These are phyloP conservation scores for Pseudotsuga menziesii DNA, from an alignment of 75 land plant genomes.

Conservation along the genomic window DNA sequence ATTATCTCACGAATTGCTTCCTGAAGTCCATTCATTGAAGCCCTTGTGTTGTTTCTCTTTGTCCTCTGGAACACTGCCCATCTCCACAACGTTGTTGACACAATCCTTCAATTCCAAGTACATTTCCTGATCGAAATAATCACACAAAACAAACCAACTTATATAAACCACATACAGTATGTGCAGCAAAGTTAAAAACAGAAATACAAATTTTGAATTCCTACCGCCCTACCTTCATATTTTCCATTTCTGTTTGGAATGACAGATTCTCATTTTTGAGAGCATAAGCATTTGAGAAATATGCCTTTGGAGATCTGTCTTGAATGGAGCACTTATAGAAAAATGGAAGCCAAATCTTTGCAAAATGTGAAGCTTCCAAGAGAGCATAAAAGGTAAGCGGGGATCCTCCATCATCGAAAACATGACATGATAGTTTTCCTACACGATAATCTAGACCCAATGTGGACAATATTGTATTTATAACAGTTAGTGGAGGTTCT, in stretches of 20 bases:
- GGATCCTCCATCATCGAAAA: constrained; percentile 48
- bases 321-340: constrained; percentile 17
- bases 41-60: constrained; percentile 7
- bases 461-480: constrained; percentile 58
- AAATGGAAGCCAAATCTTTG: constrained; percentile 40
- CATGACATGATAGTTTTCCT: constrained; percentile 32
- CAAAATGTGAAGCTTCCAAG: constrained; percentile 27
- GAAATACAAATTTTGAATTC: constrained; percentile 10
- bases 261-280: neutral
- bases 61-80: constrained; percentile 15
- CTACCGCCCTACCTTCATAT: constrained; percentile 29
- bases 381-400: constrained; percentile 36
- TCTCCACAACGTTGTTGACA: neutral
- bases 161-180: too few relatives aligned
- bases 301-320: neutral
- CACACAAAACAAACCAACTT: neutral
- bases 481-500: constrained; percentile 54
- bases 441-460: constrained; percentile 65
- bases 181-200: neutral
- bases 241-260: neutral
- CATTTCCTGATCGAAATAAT: constrained; percentile 1
- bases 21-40: constrained; percentile 6
- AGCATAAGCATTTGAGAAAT: neutral
- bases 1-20: constrained; percentile 3
- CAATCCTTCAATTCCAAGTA: constrained; percentile 13